Evolutionary conservation across 441 rosid species (phyloP), one percentile per base, ranked within the genome.

Genomic region (Pelargonium fulgidum): DNA sequence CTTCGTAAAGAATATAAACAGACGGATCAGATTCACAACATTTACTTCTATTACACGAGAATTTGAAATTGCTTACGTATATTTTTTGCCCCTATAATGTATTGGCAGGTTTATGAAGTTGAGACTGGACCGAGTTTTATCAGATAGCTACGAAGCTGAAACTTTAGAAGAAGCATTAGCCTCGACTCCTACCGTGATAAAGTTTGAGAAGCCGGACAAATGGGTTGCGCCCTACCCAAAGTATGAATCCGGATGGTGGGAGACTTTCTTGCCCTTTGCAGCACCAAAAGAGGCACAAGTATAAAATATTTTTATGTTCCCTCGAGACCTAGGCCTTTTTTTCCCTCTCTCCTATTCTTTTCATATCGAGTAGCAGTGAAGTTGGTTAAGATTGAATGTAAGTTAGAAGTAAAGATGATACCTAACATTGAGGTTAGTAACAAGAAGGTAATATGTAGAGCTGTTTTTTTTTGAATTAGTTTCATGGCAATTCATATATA

Each of bases 221-320:
- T 93, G 96, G 98, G 81, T 81, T 70, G 98, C 98, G 3, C 98
- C 98, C 5, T 93, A 93, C 76, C 81, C 92, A 0, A 90, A 93
- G 82, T 93, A 93, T 52, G 91, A 90, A 68, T 84, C 41, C 76
- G 96, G 97, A 36, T 93, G 98, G 98, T 93, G 98, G 96, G 91
- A 87, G 22, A 52, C 89, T 47, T 87, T 93, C 88, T 82, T 93
- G 83, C 96, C 87, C 7, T 73, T 22, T 22, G 24, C 79, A 17
- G 76, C 50, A 77, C 68, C 81, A 7, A 80, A 76, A 81, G 82
- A 79, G 72, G 81, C 86, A 6, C 66, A 75, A 84, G 82, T 79
- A 70, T 83, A 85, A 81, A 73, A 72, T 68, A 22, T 58, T 42
- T 61, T 29, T 65, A 26, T 13, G 2, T 45, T 10, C 11, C 61